Percentiles rank a stretch among this genome's conserved stretches.
These are phyloP conservation scores for Aspergillus cavernicola DNA, from an alignment of 495 filamentous ascomycete genomes.

Conservation along the genomic window DNA sequence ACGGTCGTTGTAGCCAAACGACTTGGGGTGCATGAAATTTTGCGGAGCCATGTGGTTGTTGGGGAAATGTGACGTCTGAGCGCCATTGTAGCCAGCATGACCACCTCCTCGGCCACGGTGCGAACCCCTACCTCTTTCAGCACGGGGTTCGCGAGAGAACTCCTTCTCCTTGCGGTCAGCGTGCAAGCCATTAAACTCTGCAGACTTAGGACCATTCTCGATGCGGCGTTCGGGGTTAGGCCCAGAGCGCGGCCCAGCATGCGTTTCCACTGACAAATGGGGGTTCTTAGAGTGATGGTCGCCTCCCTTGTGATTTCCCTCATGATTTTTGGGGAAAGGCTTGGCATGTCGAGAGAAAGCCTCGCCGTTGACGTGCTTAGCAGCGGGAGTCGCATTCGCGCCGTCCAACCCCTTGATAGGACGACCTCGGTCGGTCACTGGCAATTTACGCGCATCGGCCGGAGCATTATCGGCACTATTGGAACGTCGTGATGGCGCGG, in stretches of 20 bases:
- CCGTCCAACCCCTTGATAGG: conserved; percentile 35
- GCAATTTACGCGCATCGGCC: conserved; percentile 35
- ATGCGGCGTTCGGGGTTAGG: conserved; percentile 32
- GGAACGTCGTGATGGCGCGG: conserved; percentile 38
- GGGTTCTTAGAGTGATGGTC: conserved; percentile 30
- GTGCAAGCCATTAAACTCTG: conserved; percentile 32
- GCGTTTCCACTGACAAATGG: conserved; percentile 34
- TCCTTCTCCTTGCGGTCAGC: conserved; percentile 27
- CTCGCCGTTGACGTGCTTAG: conserved; percentile 27
- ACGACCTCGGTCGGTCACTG: conserved; percentile 32
- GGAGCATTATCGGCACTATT: conserved; percentile 32
- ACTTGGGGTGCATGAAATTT: conserved; percentile 35
- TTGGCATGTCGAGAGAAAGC: conserved; percentile 30
- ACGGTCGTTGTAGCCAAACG: conserved; percentile 39
- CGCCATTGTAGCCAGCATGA: conserved; percentile 34
- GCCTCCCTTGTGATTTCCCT: conserved; percentile 25
- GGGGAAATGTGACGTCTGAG: conserved; percentile 45
- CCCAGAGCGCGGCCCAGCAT: conserved; percentile 30
- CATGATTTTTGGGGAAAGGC: conserved; percentile 33
- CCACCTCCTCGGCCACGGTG: conserved; percentile 53
- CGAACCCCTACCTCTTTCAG: conserved; percentile 51
- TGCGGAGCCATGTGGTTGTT: conserved; percentile 46
- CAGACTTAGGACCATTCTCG: conserved; percentile 39
- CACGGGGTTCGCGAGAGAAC: conserved; percentile 43
- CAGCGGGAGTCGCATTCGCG: conserved; percentile 5